phyloP scores from a whole-genome alignment of 352 stramenopile species.

The Phytophthora chlamydospora region DNA sequence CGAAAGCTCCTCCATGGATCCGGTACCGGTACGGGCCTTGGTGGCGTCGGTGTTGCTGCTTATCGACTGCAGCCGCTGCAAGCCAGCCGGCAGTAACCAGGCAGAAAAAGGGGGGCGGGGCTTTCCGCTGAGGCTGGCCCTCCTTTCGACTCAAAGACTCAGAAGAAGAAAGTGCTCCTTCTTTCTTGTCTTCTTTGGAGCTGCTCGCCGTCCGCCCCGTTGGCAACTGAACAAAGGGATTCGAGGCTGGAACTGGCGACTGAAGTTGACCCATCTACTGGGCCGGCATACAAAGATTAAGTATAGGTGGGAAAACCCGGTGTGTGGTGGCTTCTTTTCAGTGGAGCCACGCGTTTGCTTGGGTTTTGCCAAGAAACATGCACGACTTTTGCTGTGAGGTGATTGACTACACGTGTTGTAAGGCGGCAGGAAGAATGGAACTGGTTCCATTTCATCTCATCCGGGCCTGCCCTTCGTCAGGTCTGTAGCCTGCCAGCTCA shows the following conservation, averaged over 20 bases:
- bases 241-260: slow-evolving; percentile 23
- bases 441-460: not conserved
- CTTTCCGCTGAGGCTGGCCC: slow-evolving; percentile 12
- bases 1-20: not conserved
- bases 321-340: no score
- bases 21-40: not conserved
- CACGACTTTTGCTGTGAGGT: no score
- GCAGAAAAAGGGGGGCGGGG: slow-evolving; percentile 23
- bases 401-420: not conserved
- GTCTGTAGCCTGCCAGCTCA: slow-evolving; percentile 24
- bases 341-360: no score
- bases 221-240: slow-evolving; percentile 10
- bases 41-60: slow-evolving; percentile 6
- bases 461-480: no score
- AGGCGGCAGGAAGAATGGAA: slow-evolving; percentile 6
- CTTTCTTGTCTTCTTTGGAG: not conserved
- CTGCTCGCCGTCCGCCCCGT: slow-evolving; percentile 5
- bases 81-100: slow-evolving; percentile 20
- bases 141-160: not conserved
- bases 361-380: no score
- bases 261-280: not conserved
- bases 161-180: not conserved
- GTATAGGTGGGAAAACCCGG: not conserved
- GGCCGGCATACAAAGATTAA: slow-evolving; percentile 26
- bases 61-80: slow-evolving; percentile 13